These are phyloP conservation scores for Logfia minima DNA, from an alignment of 129 eudicot species.

Conservation along the genomic window DNA sequence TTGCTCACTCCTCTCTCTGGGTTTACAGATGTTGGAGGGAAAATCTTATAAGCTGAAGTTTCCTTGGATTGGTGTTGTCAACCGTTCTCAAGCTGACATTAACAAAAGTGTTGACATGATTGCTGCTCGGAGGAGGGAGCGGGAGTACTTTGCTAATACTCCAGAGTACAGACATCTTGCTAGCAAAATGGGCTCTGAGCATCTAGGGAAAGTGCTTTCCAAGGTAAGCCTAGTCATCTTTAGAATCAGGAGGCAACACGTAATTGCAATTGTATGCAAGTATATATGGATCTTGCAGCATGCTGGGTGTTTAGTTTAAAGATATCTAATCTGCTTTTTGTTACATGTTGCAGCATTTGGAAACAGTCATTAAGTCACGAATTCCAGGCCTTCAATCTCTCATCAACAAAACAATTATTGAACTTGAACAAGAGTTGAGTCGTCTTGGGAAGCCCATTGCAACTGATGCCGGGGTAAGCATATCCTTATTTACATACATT, in stretches of 20 bases:
- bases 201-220: conserved; percentile 86
- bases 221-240: conserved; percentile 44
- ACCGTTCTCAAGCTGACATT: conserved; percentile 93
- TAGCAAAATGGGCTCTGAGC: conserved; percentile 89
- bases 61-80: conserved; percentile 98
- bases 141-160: conserved; percentile 69
- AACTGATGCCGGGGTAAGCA: conserved; percentile 91
- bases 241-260: neutral
- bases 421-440: conserved; percentile 86
- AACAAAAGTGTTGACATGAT: conserved; percentile 91
- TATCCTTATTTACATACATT: neutral
- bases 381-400: conserved; percentile 98
- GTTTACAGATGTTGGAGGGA: conserved; percentile 80
- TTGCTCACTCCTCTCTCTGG: conserved; percentile 1
- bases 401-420: conserved; percentile 84
- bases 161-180: conserved; percentile 89
- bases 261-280: neutral
- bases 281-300: neutral
- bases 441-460: conserved; percentile 97
- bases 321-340: conserved; percentile 3
- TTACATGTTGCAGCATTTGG: conserved; percentile 72
- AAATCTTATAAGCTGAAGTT: conserved; percentile 77
- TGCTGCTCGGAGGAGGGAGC: conserved; percentile 86
- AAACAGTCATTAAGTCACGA: conserved; percentile 85
- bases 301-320: conserved; percentile 4